Conservation (phyloP, 164 flowering plant species). For the Santalum album region DNA sequence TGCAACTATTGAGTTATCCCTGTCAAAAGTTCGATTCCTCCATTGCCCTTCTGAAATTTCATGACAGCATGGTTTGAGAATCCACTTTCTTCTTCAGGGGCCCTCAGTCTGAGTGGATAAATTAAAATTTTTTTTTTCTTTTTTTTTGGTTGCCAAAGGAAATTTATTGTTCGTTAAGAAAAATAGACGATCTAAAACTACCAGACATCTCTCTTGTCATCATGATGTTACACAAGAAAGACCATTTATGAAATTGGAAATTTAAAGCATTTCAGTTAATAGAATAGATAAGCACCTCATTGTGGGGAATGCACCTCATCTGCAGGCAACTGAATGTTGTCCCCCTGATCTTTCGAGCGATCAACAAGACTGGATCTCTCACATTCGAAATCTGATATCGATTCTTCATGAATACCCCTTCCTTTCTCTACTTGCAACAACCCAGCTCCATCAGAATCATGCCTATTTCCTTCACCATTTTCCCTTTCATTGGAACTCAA, state of each 20-base stretch:
- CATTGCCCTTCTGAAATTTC: constrained; percentile 24
- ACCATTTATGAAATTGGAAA: too few relatives aligned
- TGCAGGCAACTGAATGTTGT: constrained; percentile 9
- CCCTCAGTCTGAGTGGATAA: too few relatives aligned
- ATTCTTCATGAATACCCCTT: constrained; percentile 11
- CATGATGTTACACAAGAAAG: neutral
- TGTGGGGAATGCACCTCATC: constrained; percentile 8
- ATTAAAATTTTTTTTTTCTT: too few relatives aligned
- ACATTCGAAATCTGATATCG: constrained; percentile 19
- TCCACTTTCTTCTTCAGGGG: constrained; percentile 34
- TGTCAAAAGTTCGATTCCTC: constrained; percentile 32
- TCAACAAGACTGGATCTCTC: constrained; percentile 27
- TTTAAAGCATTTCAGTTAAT: neutral
- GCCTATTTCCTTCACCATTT: constrained; percentile 7
- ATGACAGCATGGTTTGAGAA: constrained; percentile 27
- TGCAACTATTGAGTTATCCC: constrained; percentile 41
- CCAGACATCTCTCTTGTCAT: constrained; percentile 15
- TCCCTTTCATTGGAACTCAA: constrained; percentile 10
- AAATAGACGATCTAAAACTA: constrained; percentile 22
- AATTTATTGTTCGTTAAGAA: too few relatives aligned
- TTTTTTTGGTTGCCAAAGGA: too few relatives aligned
- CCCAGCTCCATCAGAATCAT: constrained; percentile 5
- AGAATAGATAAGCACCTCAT: constrained; percentile 13
- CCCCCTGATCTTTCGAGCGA: constrained; percentile 22
- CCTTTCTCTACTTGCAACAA: constrained; percentile 13